A percentile compares a stretch with the other conserved stretches of the same genome.
phyloP scores from a whole-genome alignment of 1,284 basidiomycete genomes.

The Leccinum huronense region DNA sequence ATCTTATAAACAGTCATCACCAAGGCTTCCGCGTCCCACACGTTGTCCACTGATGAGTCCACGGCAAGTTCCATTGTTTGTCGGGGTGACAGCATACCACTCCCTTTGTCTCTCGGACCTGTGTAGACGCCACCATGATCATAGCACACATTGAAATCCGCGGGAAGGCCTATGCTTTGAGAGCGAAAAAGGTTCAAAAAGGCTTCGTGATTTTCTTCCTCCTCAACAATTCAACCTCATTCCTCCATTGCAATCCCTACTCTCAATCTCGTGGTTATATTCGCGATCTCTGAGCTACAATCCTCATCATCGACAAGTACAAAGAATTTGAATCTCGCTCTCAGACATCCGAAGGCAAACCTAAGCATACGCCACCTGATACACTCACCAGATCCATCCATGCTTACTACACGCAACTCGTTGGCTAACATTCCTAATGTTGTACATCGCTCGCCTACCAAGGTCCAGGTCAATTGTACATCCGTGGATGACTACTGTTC shows the following conservation, averaged over 20 bases:
- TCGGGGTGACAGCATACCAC: constrained; percentile 13
- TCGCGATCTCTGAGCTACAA: constrained; percentile 11
- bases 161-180: constrained; percentile 10
- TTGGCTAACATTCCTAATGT: constrained; percentile 15
- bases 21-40: neutral
- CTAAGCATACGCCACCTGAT: constrained; percentile 5
- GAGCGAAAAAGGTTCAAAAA: constrained; percentile 26
- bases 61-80: constrained; percentile 15
- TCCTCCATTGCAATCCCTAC: neutral
- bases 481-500: constrained; percentile 7
- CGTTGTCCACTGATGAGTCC: constrained; percentile 6
- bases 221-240: neutral
- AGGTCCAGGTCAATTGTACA: neutral
- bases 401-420: constrained; percentile 3
- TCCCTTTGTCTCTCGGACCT: constrained; percentile 25
- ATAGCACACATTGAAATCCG: constrained; percentile 17
- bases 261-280: constrained; percentile 2
- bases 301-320: constrained; percentile 1
- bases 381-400: constrained; percentile 1
- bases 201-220: constrained; percentile 1
- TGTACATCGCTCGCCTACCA: neutral
- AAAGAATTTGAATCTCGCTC: constrained; percentile 4
- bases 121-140: constrained; percentile 18
- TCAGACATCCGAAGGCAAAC: constrained; percentile 2
- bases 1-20: constrained; percentile 15